Evolutionary conservation across 2,329 filamentous ascomycete genomes (phyloP).

Genomic region (Cytospora chrysosperma): DNA sequence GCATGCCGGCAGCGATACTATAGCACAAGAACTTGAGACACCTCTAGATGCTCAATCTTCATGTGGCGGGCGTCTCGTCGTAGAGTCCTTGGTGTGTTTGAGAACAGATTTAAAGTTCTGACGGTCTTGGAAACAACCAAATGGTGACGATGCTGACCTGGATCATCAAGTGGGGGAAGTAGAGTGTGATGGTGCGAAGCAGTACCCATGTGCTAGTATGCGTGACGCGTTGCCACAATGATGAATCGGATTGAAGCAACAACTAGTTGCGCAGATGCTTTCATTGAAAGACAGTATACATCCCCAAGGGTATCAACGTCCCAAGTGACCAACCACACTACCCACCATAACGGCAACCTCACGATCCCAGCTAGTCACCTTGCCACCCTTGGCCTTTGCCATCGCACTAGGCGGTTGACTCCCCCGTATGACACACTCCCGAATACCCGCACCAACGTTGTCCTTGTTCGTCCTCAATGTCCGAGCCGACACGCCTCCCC

Average conservation of each 20-base stretch:
- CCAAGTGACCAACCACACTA: conserved; percentile 65
- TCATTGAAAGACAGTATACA: not conserved
- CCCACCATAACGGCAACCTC: conserved; percentile 95
- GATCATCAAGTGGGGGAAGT: too few species aligned
- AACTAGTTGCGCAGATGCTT: not conserved
- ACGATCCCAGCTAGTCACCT: conserved; percentile 69
- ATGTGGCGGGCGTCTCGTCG: too few species aligned
- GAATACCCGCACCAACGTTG: conserved; percentile 71
- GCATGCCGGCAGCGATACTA: too few species aligned
- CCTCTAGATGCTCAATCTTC: too few species aligned
- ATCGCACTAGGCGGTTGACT: conserved; percentile 64
- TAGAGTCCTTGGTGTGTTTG: too few species aligned
- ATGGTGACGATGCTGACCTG: too few species aligned
- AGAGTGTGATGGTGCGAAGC: too few species aligned
- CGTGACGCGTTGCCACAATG: not conserved
- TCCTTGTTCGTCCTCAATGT: conserved; percentile 76
- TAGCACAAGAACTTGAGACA: too few species aligned
- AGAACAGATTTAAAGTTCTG: too few species aligned
- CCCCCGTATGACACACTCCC: conserved; percentile 79
- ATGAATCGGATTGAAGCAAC: not conserved
- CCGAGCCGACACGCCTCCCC: conserved; percentile 80
- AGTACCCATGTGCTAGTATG: not conserved
- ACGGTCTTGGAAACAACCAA: too few species aligned
- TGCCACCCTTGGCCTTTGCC: conserved; percentile 44
- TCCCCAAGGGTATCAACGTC: conserved; percentile 35